Evolutionary conservation across 805 yeast species (phyloP).

Genomic region (Kodamaea sagamina): DNA sequence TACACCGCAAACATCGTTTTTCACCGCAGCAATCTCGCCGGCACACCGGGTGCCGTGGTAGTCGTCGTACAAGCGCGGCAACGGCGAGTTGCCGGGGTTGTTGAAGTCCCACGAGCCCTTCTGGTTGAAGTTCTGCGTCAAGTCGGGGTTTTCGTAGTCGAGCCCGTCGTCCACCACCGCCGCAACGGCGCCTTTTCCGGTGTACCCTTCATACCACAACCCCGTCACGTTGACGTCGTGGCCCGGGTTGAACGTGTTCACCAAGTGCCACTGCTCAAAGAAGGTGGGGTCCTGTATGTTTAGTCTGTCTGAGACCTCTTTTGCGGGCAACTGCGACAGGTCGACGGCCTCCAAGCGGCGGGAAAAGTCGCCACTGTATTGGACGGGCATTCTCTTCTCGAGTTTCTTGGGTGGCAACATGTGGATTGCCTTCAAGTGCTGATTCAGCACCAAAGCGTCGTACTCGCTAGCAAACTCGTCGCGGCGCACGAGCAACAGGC

Average conservation of each 20-base stretch:
- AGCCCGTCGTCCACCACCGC: constrained; percentile 95
- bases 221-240: constrained; percentile 85
- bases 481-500: constrained; percentile 30
- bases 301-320: constrained; percentile 52
- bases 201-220: constrained; percentile 78
- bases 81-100: constrained; percentile 70
- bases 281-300: constrained; percentile 83
- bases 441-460: constrained; percentile 25
- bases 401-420: constrained; percentile 54
- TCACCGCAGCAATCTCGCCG: constrained; percentile 92
- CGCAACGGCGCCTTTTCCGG: constrained; percentile 80
- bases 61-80: constrained; percentile 78
- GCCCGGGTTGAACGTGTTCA: constrained; percentile 71
- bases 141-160: constrained; percentile 77
- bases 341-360: constrained; percentile 35
- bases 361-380: constrained; percentile 23
- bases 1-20: constrained; percentile 87
- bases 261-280: constrained; percentile 85
- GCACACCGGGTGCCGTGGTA: constrained; percentile 98
- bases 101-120: constrained; percentile 96
- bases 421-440: constrained; percentile 51
- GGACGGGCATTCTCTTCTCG: constrained; percentile 60
- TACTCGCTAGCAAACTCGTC: constrained; percentile 27
- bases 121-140: constrained; percentile 63
- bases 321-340: constrained; percentile 50